Base-by-base conservation (phyloP, 2,329 filamentous ascomycete species). In the Daldinia sp. region DNA sequence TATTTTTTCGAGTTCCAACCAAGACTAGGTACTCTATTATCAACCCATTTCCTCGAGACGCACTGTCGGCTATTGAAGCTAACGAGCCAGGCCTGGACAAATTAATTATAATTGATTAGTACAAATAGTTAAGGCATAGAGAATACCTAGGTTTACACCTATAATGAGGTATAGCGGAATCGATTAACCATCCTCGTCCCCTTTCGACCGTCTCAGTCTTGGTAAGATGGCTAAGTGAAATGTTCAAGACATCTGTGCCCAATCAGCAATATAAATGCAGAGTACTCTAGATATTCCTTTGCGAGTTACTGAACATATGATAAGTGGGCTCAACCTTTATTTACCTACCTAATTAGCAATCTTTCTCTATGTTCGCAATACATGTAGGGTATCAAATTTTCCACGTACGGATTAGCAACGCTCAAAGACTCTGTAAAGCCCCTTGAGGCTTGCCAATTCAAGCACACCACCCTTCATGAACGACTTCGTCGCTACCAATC, bases 351-450 rank as follows among this genome's bases (percentile, higher is more conserved):
- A 32, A 29, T 32, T 34, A 39, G 39, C 39, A 51, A 56, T 52
- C 27, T 30, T 25, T 19, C 29, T 47, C 30, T 17, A 39, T 56
- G 56, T 41, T 47, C 25, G 39, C 41, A 58, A 48, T 51, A 27
- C 27, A 21, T 39, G 30, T 35, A n/a, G 58, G 58, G 56, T 65
- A 63, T 61, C 29, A 45, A 43, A 62, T 61, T 25, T 32, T 60
- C 57, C 30, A 4, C 45, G 13, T 3, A 9, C 2, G 54, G 5
- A 56, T 85, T 77, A 98, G 76, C 95, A 98, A 56, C 95, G 82
- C 79, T 99, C 95, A 82, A 99, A 99, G 2, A 98, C 94, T 45
- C 92, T 83, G 77, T 99, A 99, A 60, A 99, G 75, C 0, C 94
- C 93, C 77, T 97, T 98, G 61, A 98, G 77, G 78, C 96, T 93